These are phyloP conservation scores for Stipa capillata DNA, from an alignment of 176 grass and related monocot species.

Conservation along the genomic window DNA sequence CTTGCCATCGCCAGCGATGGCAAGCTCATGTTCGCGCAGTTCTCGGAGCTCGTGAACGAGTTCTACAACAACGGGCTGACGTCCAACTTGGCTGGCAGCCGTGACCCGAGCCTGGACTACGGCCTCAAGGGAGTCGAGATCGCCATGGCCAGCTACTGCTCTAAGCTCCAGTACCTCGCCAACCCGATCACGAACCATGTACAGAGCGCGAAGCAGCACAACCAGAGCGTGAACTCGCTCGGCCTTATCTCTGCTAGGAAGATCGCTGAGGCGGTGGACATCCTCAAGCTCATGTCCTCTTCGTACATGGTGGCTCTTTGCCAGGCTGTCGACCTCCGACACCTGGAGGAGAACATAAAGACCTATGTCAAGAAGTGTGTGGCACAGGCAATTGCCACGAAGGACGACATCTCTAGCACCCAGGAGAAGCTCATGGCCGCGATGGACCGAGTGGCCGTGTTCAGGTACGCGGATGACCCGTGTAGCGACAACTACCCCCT, in stretches of 20 bases:
- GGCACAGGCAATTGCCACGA: too few species aligned
- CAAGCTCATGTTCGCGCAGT: conserved; percentile 95
- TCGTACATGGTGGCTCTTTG: conserved; percentile 70
- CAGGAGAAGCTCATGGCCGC: too few species aligned
- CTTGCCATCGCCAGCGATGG: conserved; percentile 84
- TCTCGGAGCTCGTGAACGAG: conserved; percentile 87
- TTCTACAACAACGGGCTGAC: conserved; percentile 93
- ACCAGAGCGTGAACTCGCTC: conserved; percentile 91
- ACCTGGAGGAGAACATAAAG: conserved; percentile 78
- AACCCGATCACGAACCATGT: conserved; percentile 94
- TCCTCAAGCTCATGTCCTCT: conserved; percentile 81
- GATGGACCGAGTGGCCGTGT: too few species aligned
- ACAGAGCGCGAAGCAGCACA: conserved; percentile 93
- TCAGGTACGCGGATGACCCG: too few species aligned
- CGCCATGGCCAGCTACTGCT: conserved; percentile 92
- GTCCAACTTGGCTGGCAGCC: conserved; percentile 74
- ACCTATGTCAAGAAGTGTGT: not conserved
- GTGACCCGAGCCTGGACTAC: conserved; percentile 84
- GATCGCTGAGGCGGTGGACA: conserved; percentile 74
- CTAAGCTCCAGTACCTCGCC: conserved; percentile 78
- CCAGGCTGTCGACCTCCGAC: conserved; percentile 66
- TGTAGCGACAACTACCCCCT: too few species aligned
- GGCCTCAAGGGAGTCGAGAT: conserved; percentile 89
- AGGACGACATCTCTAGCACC: too few species aligned
- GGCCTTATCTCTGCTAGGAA: conserved; percentile 76